Percentiles rank a stretch among this genome's conserved stretches.
Conservation (phyloP, 148 eudicot genomes). For the Arctostaphylos glauca region DNA sequence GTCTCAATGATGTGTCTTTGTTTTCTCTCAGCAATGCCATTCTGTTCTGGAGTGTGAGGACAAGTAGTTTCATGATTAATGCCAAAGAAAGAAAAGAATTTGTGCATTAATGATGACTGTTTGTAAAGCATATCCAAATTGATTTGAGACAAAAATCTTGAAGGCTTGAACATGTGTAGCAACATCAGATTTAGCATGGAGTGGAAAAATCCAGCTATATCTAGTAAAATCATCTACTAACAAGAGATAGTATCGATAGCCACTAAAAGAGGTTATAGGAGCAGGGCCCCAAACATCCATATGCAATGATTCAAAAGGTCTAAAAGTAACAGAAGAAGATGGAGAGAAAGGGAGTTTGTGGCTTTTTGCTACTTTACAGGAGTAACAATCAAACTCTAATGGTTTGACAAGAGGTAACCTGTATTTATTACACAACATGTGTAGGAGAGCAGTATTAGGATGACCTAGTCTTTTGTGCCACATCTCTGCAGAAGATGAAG, state of each 20-base stretch:
- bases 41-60: not conserved
- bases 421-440: not conserved
- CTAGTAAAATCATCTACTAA: not conserved
- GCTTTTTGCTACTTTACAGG: not conserved
- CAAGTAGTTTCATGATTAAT: not conserved
- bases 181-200: too few species aligned
- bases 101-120: not conserved
- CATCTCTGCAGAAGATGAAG: not conserved
- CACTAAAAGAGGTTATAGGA: not conserved
- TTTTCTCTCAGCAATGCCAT: not conserved
- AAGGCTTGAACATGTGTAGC: too few species aligned
- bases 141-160: not conserved
- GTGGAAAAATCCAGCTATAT: not conserved
- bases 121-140: not conserved
- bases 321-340: not conserved
- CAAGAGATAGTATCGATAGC: not conserved
- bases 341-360: not conserved
- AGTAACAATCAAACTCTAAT: not conserved
- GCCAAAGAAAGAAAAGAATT: not conserved
- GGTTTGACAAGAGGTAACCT: not conserved
- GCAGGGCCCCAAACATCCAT: not conserved
- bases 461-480: not conserved
- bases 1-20: not conserved
- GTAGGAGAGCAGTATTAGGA: not conserved
- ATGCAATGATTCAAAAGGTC: not conserved